These are phyloP conservation scores for Rhizopogon roseolus DNA, from an alignment of 768 basidiomycete species.

Conservation along the genomic window DNA sequence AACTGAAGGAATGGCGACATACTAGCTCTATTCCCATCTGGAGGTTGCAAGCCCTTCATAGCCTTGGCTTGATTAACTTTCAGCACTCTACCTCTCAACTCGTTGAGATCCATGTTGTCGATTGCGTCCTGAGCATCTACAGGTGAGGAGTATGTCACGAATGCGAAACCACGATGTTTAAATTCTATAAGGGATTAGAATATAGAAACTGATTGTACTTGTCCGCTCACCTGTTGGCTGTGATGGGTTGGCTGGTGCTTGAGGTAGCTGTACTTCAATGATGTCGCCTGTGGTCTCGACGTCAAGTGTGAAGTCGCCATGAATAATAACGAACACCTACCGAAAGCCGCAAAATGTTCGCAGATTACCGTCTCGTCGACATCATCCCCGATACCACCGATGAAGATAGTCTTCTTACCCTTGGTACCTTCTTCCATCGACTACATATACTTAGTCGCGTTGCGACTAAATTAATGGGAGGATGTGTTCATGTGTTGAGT, in stretches of 20 bases:
- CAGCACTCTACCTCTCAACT: constrained; percentile 68
- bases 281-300: constrained; percentile 65
- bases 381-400: constrained; percentile 81
- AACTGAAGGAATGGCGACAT: constrained; percentile 23
- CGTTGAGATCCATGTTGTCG: constrained; percentile 98
- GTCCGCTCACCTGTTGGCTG: constrained; percentile 46
- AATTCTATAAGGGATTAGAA: constrained; percentile 36
- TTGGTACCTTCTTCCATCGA: constrained; percentile 79
- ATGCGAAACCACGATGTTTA: constrained; percentile 93
- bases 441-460: no score
- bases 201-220: constrained; percentile 8
- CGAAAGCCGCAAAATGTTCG: constrained; percentile 83
- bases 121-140: constrained; percentile 94
- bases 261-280: constrained; percentile 85
- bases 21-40: constrained; percentile 76
- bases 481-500: background rate
- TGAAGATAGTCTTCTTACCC: constrained; percentile 81
- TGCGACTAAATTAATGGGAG: background rate
- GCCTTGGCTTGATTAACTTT: constrained; percentile 86
- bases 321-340: constrained; percentile 36
- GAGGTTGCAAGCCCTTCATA: constrained; percentile 61
- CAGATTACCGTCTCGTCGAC: constrained; percentile 75
- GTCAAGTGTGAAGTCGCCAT: background rate
- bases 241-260: constrained; percentile 67
- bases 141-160: constrained; percentile 78